A percentile compares a stretch with the other conserved stretches of the same genome.
Evolutionary conservation across 352 stramenopile genomes (phyloP).

Genomic region (Phytophthora gonapodyides): DNA sequence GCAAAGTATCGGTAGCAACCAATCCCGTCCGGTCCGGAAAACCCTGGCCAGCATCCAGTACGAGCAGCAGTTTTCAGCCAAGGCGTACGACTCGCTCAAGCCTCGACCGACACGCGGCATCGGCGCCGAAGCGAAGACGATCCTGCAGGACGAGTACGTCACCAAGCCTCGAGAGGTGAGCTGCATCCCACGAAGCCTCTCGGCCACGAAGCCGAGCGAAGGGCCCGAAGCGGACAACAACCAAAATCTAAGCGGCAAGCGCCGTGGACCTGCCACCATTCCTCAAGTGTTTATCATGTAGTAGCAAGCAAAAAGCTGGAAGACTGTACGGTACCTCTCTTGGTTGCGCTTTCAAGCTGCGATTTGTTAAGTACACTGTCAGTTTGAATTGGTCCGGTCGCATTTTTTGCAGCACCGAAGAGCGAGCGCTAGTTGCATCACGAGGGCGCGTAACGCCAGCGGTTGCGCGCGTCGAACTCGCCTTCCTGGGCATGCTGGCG

Average conservation of each 20-base stretch:
- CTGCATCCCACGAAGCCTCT: slow-evolving; percentile 49
- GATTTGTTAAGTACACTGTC: slow-evolving; percentile 28
- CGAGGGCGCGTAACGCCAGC: slow-evolving; percentile 73
- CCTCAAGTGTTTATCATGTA: slow-evolving; percentile 78
- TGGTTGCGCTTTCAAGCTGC: slow-evolving; percentile 14
- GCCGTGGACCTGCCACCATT: slow-evolving; percentile 45
- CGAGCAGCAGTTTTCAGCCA: slow-evolving; percentile 48
- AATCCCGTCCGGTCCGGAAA: slow-evolving; percentile 45
- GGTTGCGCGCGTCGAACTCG: slow-evolving; percentile 67
- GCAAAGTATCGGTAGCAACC: slow-evolving; percentile 1
- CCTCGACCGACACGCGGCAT: slow-evolving; percentile 41
- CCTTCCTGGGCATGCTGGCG: slow-evolving; percentile 70
- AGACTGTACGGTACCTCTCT: not conserved
- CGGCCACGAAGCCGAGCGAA: slow-evolving; percentile 14
- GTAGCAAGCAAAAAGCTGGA: slow-evolving; percentile 33
- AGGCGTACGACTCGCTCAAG: slow-evolving; percentile 41
- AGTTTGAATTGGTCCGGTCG: slow-evolving; percentile 17
- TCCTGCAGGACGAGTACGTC: slow-evolving; percentile 75
- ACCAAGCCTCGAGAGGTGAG: slow-evolving; percentile 63
- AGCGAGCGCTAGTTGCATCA: slow-evolving; percentile 15
- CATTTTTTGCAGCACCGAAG: slow-evolving; percentile 5
- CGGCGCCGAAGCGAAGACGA: slow-evolving; percentile 44
- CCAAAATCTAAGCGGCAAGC: slow-evolving; percentile 45
- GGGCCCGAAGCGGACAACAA: slow-evolving; percentile 11
- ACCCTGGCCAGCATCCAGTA: slow-evolving; percentile 69